A percentile compares a stretch with the other conserved stretches of the same genome.
Evolutionary conservation across 2,329 filamentous ascomycete genomes (phyloP).

Genomic region (Pseudogymnoascus sp.): DNA sequence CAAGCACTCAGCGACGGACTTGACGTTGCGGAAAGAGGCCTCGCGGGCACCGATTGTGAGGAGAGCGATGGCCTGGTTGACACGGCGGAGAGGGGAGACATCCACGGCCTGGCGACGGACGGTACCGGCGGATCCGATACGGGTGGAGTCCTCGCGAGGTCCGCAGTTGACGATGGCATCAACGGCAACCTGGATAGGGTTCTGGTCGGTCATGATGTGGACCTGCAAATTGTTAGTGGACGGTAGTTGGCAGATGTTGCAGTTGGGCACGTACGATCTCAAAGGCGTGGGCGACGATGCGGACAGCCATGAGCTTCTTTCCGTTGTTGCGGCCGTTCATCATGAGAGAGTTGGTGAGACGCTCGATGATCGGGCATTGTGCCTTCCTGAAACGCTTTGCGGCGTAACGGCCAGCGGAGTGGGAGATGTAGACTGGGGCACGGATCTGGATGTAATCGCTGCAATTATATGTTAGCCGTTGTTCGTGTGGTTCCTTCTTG

Average conservation of each 20-base stretch:
- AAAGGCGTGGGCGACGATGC: conserved; percentile 97
- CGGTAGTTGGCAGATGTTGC: conserved; percentile 12
- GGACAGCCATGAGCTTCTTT: conserved; percentile 99
- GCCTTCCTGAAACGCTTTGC: conserved; percentile 99
- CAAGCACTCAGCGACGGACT: conserved; percentile 98
- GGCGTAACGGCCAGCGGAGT: conserved; percentile 97
- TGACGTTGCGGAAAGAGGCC: conserved; percentile 99
- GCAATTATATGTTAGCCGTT: conserved; percentile 29
- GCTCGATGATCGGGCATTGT: conserved; percentile 99
- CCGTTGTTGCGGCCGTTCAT: conserved; percentile 99
- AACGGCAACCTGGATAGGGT: conserved; percentile 99
- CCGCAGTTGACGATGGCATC: conserved; percentile 99
- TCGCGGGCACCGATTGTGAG: conserved; percentile 98
- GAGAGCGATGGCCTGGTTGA: conserved; percentile 99
- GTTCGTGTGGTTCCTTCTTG: conserved; percentile 8
- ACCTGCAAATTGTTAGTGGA: conserved; percentile 51
- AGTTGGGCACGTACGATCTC: conserved; percentile 75
- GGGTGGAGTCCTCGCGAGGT: conserved; percentile 98
- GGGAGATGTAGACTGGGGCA: conserved; percentile 96
- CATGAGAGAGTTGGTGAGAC: conserved; percentile 99
- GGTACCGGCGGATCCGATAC: conserved; percentile 98
- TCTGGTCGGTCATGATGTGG: conserved; percentile 99
- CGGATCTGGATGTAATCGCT: conserved; percentile 99
- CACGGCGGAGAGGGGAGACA: conserved; percentile 97
- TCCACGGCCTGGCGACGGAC: conserved; percentile 99